These are phyloP conservation scores for Apiospora marii DNA, from an alignment of 2,329 filamentous ascomycete species.

Conservation along the genomic window DNA sequence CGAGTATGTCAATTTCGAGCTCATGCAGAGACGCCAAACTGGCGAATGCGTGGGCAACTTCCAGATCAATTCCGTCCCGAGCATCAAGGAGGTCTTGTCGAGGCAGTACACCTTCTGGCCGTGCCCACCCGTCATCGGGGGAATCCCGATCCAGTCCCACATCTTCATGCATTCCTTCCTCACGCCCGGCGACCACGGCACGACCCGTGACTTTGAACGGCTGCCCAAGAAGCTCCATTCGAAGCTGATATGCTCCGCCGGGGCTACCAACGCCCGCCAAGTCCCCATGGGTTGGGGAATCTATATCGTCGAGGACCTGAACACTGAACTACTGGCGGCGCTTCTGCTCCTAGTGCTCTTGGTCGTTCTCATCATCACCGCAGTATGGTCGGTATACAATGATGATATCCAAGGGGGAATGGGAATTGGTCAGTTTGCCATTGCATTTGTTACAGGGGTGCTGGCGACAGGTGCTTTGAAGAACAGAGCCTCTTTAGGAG, in stretches of 20 bases:
- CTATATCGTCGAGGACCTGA: constrained; percentile 31
- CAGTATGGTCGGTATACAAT: constrained; percentile 23
- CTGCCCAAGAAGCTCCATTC: constrained; percentile 30
- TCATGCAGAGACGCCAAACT: constrained; percentile 29
- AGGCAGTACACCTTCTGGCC: constrained; percentile 31
- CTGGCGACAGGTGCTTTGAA: background rate
- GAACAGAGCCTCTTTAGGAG: background rate
- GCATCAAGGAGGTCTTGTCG: constrained; percentile 26
- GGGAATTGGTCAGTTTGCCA: constrained; percentile 29
- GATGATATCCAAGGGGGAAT: constrained; percentile 29
- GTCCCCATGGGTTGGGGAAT: constrained; percentile 30
- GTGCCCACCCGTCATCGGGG: constrained; percentile 30
- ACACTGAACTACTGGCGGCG: constrained; percentile 25
- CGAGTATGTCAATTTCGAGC: constrained; percentile 13
- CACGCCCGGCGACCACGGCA: constrained; percentile 31
- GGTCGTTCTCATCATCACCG: constrained; percentile 24
- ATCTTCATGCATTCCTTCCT: constrained; percentile 36
- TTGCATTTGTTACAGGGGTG: constrained; percentile 19
- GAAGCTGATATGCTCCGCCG: background rate
- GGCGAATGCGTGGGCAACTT: constrained; percentile 33
- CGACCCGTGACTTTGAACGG: constrained; percentile 24
- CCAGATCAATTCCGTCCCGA: constrained; percentile 30
- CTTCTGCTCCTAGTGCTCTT: constrained; percentile 20
- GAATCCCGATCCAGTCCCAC: constrained; percentile 31
- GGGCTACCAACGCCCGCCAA: constrained; percentile 14